A percentile compares a stretch with the other conserved stretches of the same genome.
Evolutionary conservation across 768 basidiomycete species (phyloP).

Genomic region (Solioccasus polychromus): DNA sequence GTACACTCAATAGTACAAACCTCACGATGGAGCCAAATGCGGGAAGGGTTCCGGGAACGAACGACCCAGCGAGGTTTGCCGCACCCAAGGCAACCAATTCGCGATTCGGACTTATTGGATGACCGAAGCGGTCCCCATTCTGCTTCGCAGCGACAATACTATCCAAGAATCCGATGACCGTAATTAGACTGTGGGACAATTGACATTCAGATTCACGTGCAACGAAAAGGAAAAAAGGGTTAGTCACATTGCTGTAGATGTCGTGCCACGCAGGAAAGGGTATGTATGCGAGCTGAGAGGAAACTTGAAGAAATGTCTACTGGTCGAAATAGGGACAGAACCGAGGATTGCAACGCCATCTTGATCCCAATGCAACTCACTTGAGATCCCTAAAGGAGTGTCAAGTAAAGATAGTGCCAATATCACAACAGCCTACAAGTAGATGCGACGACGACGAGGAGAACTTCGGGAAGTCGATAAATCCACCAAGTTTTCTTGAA

Average conservation of each 20-base stretch:
- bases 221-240: background rate
- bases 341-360: conserved; percentile 85
- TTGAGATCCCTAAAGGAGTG: conserved; percentile 56
- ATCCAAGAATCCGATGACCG: conserved; percentile 89
- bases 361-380: conserved; percentile 67
- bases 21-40: conserved; percentile 93
- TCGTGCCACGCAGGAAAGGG: conserved; percentile 71
- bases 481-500: conserved; percentile 68
- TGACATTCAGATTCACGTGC: background rate
- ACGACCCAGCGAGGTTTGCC: conserved; percentile 73
- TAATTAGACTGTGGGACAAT: conserved; percentile 53
- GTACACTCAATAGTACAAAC: conserved; percentile 38
- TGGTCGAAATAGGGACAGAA: conserved; percentile 60
- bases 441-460: conserved; percentile 79
- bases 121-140: conserved; percentile 78
- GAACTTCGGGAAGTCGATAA: conserved; percentile 84
- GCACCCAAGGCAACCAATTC: conserved; percentile 90
- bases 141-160: conserved; percentile 96
- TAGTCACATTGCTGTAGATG: conserved; percentile 75
- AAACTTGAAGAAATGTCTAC: conserved; percentile 63
- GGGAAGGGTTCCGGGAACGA: conserved; percentile 86
- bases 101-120: conserved; percentile 89
- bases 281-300: conserved; percentile 63
- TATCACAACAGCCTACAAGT: conserved; percentile 55
- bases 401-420: background rate